Conservation (phyloP, 129 eudicot genomes). For the Arctium minus region DNA sequence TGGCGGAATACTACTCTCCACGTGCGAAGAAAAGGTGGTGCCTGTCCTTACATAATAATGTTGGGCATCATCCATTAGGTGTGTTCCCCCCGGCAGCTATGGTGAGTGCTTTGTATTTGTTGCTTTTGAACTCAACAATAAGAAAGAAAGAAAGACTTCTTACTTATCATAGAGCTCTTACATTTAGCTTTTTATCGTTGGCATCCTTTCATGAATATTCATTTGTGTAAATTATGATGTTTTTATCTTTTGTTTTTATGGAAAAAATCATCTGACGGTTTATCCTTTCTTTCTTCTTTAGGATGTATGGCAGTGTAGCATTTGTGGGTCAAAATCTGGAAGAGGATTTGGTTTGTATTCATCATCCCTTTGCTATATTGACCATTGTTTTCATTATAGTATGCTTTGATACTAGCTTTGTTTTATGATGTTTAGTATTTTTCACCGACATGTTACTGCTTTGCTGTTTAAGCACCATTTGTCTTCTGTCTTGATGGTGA, state of each 20-base stretch:
- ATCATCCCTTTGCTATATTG: not conserved
- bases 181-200: not conserved
- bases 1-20: slow-evolving; percentile 79
- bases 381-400: not conserved
- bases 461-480: too few relatives aligned
- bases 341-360: slow-evolving; percentile 78
- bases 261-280: not conserved
- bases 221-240: not conserved
- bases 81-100: slow-evolving; percentile 71
- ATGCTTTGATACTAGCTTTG: not conserved
- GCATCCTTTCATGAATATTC: not conserved
- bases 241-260: not conserved
- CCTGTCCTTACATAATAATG: slow-evolving; percentile 60
- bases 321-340: slow-evolving; percentile 91
- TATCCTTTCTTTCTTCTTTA: slow-evolving; percentile 12
- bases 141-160: not conserved
- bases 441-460: not conserved
- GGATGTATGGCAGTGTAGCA: slow-evolving; percentile 92
- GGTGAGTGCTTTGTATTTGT: slow-evolving; percentile 30
- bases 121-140: not conserved
- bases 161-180: not conserved
- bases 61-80: slow-evolving; percentile 74
- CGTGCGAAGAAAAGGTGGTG: slow-evolving; percentile 97
- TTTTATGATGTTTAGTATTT: not conserved
- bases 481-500: not conserved